Base-by-base conservation (phyloP, 345 rosid genomes). In the Dimocarpus longan region DNA sequence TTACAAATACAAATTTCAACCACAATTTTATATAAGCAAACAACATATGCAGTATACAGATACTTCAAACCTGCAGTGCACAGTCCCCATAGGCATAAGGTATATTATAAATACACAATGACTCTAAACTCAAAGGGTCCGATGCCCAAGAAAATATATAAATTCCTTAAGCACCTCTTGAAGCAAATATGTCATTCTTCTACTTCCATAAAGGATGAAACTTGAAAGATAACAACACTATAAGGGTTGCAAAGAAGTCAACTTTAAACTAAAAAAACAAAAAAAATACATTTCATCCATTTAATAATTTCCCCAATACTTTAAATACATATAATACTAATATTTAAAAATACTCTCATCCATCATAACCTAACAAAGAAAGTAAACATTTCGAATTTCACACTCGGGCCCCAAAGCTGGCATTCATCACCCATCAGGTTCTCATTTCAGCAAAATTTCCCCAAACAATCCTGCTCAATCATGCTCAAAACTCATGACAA, bases 131-230 rank as follows among this genome's bases (percentile, higher is more conserved):
- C 79, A 81, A 64, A 82, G 80, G 43, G 50, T 66, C 75, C 62
- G 78, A 79, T 52, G 76, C 73, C 68, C 24, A 72, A 10, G 57
- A 28, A 71, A 74, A 79, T 67, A 69, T 71, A 50, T 42, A 76
- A 76, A 78, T 74, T 73, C 79, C 83, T 76, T 22, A 19, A 82
- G 83, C 82, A 76, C 68, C 77, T 60, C 66, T 59, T 73, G 84
- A n/a, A n/a, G n/a, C n/a, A n/a, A n/a, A n/a, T n/a, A n/a, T n/a
- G n/a, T n/a, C n/a, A n/a, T n/a, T n/a, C 83, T 79, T 78, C 77
- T 62, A 79, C 59, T 56, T 76, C 76, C 57, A 71, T 63, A 46
- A 28, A 15, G 71, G 42, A 43, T 64, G 21, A 28, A n/a, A 66
- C 81, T 79, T 73, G 81, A 79, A 46, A 42, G 43, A 21, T 39